Evolutionary conservation across 2,329 filamentous ascomycete genomes (phyloP), one percentile per base, ranked within the genome.

Genomic region (Huntiella abstrusa): DNA sequence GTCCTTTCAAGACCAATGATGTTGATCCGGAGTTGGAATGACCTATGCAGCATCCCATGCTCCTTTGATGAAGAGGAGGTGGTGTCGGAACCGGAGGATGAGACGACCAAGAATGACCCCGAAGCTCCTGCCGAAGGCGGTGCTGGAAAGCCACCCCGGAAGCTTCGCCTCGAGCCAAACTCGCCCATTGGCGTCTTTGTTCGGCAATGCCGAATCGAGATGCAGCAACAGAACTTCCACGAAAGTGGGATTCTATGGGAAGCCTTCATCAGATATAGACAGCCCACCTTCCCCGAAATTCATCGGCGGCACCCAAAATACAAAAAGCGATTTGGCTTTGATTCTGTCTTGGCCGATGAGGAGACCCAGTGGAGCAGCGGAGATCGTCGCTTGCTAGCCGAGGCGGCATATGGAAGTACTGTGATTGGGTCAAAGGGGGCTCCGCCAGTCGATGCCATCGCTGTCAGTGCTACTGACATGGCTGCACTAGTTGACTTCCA

Each of bases 401-500:
- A 62, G 2, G 65, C 70, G 2, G 63, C 64, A 0, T 74, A 75
- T 48, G 70, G 69, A 4, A 67, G 69, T 47, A 67, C 71, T 62
- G 60, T 70, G 36, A 61, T 60, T n/a, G 62, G 22, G 22, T 28
- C 64, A 4, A 62, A 66, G 8, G 22, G 22, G 22, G 22, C 7
- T 7, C 22, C 22, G 40, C 55, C 58, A 2, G 58, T 54, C 12
- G 58, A 60, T 3, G 61, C 62, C 1, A 52, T 70, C 12, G 60
- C 69, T 2, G 69, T 83, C 46, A 91, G 84, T 59, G 77, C 75
- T 0, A 79, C 88, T 53, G 85, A 93, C 56, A 68, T 91, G 5
- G 83, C 92, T 57, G 74, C 73, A 28, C 64, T 95, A 22, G 64
- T 96, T 15, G 84, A 92, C 53, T 92, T 91, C 54, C 87, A 94